These are phyloP conservation scores for Torulaspora delbrueckii DNA, from an alignment of 805 yeast species.

Conservation along the genomic window DNA sequence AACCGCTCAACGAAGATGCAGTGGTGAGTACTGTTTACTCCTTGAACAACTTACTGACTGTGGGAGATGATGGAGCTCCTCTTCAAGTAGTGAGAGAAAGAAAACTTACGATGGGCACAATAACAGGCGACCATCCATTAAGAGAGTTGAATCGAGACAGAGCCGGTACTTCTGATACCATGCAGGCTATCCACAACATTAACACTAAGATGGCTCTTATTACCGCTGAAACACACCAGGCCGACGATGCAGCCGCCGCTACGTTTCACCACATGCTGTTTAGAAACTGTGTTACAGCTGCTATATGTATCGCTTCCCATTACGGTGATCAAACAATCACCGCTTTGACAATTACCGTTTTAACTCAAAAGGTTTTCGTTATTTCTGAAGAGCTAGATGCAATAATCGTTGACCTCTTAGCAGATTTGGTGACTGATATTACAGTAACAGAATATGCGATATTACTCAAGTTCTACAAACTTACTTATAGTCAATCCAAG, in stretches of 20 bases:
- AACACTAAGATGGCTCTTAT: constrained; percentile 6
- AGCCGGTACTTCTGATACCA: constrained; percentile 16
- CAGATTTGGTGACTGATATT: constrained; percentile 55
- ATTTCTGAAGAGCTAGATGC: constrained; percentile 51
- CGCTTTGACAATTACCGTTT: constrained; percentile 71
- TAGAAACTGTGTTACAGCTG: constrained; percentile 64
- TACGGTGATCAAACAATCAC: constrained; percentile 70
- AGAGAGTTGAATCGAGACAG: constrained; percentile 9
- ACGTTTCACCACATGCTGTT: constrained; percentile 37
- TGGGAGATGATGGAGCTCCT: constrained; percentile 43
- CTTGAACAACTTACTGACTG: constrained; percentile 65
- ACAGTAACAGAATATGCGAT: constrained; percentile 63
- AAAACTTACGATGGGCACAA: constrained; percentile 28
- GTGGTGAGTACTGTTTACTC: constrained; percentile 82
- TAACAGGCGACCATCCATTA: constrained; percentile 3
- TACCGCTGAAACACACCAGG: constrained; percentile 12
- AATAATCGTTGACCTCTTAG: constrained; percentile 55
- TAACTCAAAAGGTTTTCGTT: constrained; percentile 65
- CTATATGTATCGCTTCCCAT: constrained; percentile 57
- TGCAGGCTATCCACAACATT: constrained; percentile 16
- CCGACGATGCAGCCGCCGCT: constrained; percentile 9
- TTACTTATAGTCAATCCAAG: constrained; percentile 43
- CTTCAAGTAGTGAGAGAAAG: constrained; percentile 35
- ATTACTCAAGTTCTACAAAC: constrained; percentile 54
- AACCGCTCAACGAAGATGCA: constrained; percentile 70